A percentile compares a stretch with the other conserved stretches of the same genome.
phyloP scores from a whole-genome alignment of 1,284 basidiomycete species.

The Ceratobasidium sp. region DNA sequence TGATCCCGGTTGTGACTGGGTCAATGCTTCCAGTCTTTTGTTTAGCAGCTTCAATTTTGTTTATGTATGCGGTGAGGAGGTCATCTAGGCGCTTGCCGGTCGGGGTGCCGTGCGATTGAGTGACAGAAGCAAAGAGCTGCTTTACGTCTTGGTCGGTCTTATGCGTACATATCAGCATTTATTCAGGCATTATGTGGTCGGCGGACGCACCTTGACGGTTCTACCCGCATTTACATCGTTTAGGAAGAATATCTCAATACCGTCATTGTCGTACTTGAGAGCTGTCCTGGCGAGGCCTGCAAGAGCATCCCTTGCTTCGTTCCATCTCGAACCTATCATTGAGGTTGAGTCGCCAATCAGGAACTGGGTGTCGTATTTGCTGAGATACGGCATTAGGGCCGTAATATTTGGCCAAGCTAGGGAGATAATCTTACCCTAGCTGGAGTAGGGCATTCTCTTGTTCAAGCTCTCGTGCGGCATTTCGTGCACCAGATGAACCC shows the following conservation, averaged over 20 bases:
- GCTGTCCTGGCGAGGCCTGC: conserved; percentile 63
- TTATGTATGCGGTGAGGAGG: conserved; percentile 27
- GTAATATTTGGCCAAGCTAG: neutral
- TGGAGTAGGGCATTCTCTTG: conserved; percentile 14
- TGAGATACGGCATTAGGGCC: neutral
- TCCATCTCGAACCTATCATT: conserved; percentile 67
- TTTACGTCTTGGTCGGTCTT: conserved; percentile 55
- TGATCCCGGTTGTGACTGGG: conserved; percentile 52
- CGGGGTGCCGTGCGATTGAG: conserved; percentile 59
- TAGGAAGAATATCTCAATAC: conserved; percentile 68
- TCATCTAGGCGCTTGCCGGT: conserved; percentile 36
- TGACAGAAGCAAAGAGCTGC: conserved; percentile 63
- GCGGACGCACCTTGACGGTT: conserved; percentile 45
- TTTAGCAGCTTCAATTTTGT: conserved; percentile 16
- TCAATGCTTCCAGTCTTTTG: neutral
- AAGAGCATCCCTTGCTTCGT: conserved; percentile 64
- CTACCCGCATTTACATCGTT: conserved; percentile 55
- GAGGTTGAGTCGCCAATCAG: conserved; percentile 66
- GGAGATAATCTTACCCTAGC: neutral
- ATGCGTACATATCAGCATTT: neutral
- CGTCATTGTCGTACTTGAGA: conserved; percentile 64
- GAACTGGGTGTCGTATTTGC: conserved; percentile 36
- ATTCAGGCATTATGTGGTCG: neutral
- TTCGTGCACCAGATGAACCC: neutral
- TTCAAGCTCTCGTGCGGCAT: neutral